These are phyloP conservation scores for Microglena sp. DNA, from an alignment of 139 green algal species.

Conservation along the genomic window DNA sequence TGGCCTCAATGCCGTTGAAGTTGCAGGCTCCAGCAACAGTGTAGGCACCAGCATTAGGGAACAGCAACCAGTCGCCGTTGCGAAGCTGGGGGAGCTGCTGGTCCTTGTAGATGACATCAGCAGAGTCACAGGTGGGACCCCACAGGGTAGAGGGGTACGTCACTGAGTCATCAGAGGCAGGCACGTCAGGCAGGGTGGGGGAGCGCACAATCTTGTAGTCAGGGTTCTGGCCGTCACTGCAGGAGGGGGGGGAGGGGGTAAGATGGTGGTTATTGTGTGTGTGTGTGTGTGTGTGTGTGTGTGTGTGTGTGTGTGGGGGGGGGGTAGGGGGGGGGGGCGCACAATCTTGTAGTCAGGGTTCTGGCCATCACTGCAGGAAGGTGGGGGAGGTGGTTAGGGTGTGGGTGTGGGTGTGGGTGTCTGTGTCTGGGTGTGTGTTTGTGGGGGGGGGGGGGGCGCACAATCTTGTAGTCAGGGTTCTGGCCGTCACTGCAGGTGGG, in stretches of 20 bases:
- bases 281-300: no score
- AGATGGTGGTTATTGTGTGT: no score
- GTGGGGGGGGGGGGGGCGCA: no score
- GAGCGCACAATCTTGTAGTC: conserved; percentile 20
- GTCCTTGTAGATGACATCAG: conserved; percentile 64
- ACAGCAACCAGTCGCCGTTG: conserved; percentile 84
- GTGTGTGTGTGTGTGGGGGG: no score
- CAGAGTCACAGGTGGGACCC: conserved; percentile 74
- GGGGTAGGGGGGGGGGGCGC: conserved; percentile 10
- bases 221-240: conserved; percentile 34
- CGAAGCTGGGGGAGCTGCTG: conserved; percentile 56
- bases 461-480: conserved; percentile 29
- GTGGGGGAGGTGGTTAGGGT: no score
- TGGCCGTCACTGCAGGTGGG: conserved; percentile 30
- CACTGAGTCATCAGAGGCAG: neutral
- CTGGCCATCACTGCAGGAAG: no score
- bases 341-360: no score
- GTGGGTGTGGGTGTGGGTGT: no score
- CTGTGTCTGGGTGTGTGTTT: no score
- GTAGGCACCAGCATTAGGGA: conserved; percentile 77
- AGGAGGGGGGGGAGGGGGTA: neutral
- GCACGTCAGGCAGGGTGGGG: conserved; percentile 2
- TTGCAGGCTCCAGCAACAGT: conserved; percentile 69
- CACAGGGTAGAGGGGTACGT: conserved; percentile 52
- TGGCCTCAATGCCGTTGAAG: conserved; percentile 63